Evolutionary conservation across 2,329 filamentous ascomycete species (phyloP).

Genomic region (Fusarium sp.): DNA sequence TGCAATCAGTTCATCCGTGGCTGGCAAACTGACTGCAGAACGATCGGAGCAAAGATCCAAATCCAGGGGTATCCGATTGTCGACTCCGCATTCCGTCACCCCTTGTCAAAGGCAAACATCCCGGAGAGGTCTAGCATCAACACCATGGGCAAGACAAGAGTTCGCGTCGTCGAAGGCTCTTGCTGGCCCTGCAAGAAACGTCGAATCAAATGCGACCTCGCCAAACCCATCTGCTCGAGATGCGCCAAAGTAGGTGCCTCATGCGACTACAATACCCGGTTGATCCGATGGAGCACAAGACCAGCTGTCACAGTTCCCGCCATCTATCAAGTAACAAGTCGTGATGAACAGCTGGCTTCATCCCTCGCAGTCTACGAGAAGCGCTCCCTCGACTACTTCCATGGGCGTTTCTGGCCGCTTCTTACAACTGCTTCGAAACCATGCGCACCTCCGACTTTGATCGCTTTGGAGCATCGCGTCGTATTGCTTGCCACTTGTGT

Average conservation of each 20-base stretch:
- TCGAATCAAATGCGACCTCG: slow-evolving; percentile 55
- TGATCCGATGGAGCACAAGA: slow-evolving; percentile 55
- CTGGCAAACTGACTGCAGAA: not conserved
- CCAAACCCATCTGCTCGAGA: slow-evolving; percentile 50
- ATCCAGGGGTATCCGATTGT: not conserved
- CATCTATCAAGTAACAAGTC: slow-evolving; percentile 41
- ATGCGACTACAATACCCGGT: slow-evolving; percentile 48
- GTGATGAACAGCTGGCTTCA: slow-evolving; percentile 39
- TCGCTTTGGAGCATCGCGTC: slow-evolving; percentile 47
- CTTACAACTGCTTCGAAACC: slow-evolving; percentile 43
- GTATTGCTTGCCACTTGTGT: slow-evolving; percentile 47
- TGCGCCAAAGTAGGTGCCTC: slow-evolving; percentile 44
- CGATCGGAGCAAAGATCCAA: not conserved
- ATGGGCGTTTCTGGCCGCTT: slow-evolving; percentile 48
- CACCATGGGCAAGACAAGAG: slow-evolving; percentile 25
- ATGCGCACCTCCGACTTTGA: slow-evolving; percentile 43
- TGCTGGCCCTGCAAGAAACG: slow-evolving; percentile 58
- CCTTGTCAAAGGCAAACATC: not conserved
- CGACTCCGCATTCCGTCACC: not conserved
- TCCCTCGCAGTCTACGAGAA: slow-evolving; percentile 45
- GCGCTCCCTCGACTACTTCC: slow-evolving; percentile 47
- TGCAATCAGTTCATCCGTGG: not conserved
- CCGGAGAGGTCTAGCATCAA: not conserved
- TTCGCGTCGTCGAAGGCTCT: slow-evolving; percentile 48
- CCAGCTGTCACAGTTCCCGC: slow-evolving; percentile 45